These are phyloP conservation scores for Aspergillus cavernicola DNA, from an alignment of 495 filamentous ascomycete species.

Conservation along the genomic window DNA sequence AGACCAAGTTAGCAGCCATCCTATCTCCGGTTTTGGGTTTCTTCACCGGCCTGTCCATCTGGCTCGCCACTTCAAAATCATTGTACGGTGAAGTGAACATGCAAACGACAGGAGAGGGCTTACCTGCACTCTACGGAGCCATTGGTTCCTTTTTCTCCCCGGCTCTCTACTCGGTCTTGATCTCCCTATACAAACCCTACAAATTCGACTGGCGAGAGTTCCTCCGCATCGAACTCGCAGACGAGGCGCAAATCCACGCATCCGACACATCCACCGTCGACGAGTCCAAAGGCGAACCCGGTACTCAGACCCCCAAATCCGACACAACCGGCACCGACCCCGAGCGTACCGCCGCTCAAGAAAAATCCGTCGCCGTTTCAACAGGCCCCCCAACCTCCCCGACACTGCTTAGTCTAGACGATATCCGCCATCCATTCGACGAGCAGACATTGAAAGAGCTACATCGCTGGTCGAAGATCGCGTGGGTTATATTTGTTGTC, in stretches of 20 bases:
- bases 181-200: conserved; percentile 42
- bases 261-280: neutral
- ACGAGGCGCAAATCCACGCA: conserved; percentile 21
- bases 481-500: conserved; percentile 35
- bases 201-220: conserved; percentile 49
- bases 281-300: conserved; percentile 1
- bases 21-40: conserved; percentile 34
- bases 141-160: conserved; percentile 36
- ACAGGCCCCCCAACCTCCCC: neutral
- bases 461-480: conserved; percentile 34
- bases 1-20: conserved; percentile 34
- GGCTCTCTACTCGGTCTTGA: conserved; percentile 35
- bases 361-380: conserved; percentile 9
- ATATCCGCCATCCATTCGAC: conserved; percentile 35
- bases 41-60: conserved; percentile 33
- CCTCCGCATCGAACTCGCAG: conserved; percentile 37
- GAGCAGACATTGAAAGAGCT: conserved; percentile 30
- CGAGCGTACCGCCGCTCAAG: conserved; percentile 7
- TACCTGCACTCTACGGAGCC: conserved; percentile 33
- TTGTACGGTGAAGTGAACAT: conserved; percentile 34
- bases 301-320: conserved; percentile 13
- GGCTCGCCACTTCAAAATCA: conserved; percentile 31
- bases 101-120: conserved; percentile 27
- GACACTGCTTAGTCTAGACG: conserved; percentile 14
- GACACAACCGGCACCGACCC: conserved; percentile 13